These are phyloP conservation scores for Pugionium dolabratum DNA, from an alignment of 345 rosid genomes.

Conservation along the genomic window DNA sequence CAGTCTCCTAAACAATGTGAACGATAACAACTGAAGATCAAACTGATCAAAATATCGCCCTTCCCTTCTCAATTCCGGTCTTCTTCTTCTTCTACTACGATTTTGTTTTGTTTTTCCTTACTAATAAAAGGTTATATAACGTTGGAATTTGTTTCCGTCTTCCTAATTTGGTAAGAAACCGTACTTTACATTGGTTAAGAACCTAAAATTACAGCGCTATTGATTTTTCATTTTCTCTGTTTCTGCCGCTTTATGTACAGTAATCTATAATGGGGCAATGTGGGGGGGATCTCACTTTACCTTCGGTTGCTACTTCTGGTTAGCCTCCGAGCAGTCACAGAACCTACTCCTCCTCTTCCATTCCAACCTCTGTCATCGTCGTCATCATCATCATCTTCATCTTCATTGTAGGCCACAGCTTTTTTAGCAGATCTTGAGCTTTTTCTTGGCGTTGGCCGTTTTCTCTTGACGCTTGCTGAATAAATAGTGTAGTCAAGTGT, in stretches of 20 bases:
- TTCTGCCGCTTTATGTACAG: slow-evolving; percentile 35
- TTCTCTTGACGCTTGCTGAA: slow-evolving; percentile 83
- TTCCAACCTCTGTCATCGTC: slow-evolving; percentile 58
- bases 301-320: slow-evolving; percentile 59
- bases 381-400: slow-evolving; percentile 53
- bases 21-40: neutral
- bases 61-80: slow-evolving; percentile 1
- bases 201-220: slow-evolving; percentile 25
- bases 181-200: slow-evolving; percentile 38
- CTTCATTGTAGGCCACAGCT: slow-evolving; percentile 36
- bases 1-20: slow-evolving; percentile 1
- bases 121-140: slow-evolving; percentile 13
- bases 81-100: neutral
- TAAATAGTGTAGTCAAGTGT: slow-evolving; percentile 72
- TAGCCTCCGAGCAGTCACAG: slow-evolving; percentile 48
- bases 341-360: slow-evolving; percentile 48
- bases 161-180: slow-evolving; percentile 30
- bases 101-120: neutral
- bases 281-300: slow-evolving; percentile 23
- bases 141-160: slow-evolving; percentile 8
- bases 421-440: slow-evolving; percentile 36
- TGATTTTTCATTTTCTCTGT: neutral
- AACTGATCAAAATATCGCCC: neutral
- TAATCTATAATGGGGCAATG: slow-evolving; percentile 8
- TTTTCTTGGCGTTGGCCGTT: slow-evolving; percentile 55